Percentiles rank a stretch among this genome's conserved stretches.
Evolutionary conservation across 2,329 filamentous ascomycete genomes (phyloP).

Genomic region (Pseudopyricularia javanii): DNA sequence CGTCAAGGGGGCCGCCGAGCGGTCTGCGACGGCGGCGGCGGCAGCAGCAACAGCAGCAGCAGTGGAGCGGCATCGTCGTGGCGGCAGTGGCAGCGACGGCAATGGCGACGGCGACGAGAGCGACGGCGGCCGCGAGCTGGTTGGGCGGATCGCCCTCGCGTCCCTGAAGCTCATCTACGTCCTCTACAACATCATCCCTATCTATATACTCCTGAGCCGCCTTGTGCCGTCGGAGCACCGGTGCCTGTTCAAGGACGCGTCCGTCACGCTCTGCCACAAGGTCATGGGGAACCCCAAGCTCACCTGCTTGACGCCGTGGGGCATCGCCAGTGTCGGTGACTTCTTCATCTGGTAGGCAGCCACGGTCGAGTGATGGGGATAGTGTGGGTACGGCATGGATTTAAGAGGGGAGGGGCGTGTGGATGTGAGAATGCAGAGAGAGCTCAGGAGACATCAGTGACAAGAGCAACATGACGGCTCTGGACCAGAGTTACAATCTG

Average conservation of each 20-base stretch:
- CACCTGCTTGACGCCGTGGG: background rate
- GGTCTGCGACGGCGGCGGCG: background rate
- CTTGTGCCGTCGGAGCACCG: background rate
- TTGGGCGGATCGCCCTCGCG: background rate
- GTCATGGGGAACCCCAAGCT: background rate
- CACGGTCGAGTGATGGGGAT: background rate
- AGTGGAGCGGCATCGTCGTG: too few species aligned
- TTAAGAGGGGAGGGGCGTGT: background rate
- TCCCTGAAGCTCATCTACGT: background rate
- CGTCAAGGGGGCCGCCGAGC: background rate
- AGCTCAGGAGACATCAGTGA: too few species aligned
- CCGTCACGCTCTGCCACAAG: background rate
- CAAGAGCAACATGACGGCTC: too few species aligned
- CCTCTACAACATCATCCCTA: background rate
- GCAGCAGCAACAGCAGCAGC: too few species aligned
- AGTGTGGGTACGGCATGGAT: too few species aligned
- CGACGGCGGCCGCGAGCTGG: background rate
- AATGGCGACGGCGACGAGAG: too few species aligned
- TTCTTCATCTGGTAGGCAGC: too few species aligned
- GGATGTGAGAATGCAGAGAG: too few species aligned
- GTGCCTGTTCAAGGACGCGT: background rate
- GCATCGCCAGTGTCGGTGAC: background rate
- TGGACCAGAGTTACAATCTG: background rate
- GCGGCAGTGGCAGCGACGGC: too few species aligned
- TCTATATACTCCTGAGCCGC: background rate